Base-by-base conservation (phyloP, 2,329 filamentous ascomycete species). In the Scytalidium lignicola region DNA sequence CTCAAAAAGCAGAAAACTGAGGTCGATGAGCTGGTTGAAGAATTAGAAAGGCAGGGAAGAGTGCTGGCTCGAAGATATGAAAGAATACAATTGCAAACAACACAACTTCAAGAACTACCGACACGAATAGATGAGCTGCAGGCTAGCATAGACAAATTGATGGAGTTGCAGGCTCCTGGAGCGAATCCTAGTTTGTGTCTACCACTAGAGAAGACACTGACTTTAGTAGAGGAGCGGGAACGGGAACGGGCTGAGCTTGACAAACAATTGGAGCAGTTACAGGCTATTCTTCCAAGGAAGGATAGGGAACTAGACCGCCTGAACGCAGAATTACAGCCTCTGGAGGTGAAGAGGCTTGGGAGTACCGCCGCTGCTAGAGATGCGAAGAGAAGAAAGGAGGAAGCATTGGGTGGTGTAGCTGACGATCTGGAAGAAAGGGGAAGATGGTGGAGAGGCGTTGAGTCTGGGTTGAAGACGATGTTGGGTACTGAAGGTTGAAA, bases 1-100 rank as follows among this genome's bases (percentile, higher is more conserved):
- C 76, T 97, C 28, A 90, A 93, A 65, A 78, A 80, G 40, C 83
- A 88, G 61, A 97, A 97, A 70, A 75, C 79, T 15, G 85, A 91
- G 52, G 89, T 95, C 2, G 80, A 82, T 10, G 76, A 80, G 39
- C 80, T 92, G 73, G 82, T 95, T 15, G 70, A 74, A 19, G 83
- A 86, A 52, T 76, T 96, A 57, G 89, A 95, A 64, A 67, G 64
- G 47, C 79, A 78, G 52, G 83, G 80, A 0, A 70, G 75, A 43
- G 76, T 82, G 26, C 67, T 91, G 48, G 76, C 73, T 54, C 67
- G 66, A 46, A 75, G 73, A 45, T 78, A 82, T 55, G 74, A 82
- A 57, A 65, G 57, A 21, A 67, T 81, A 18, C 65, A 72, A 53
- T 59, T 73, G 21, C 75, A 82, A 58, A 76, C 71, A 2, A 62